These are phyloP conservation scores for Aspergillus spinulosporus DNA, from an alignment of 2,329 filamentous ascomycete genomes.

Conservation along the genomic window DNA sequence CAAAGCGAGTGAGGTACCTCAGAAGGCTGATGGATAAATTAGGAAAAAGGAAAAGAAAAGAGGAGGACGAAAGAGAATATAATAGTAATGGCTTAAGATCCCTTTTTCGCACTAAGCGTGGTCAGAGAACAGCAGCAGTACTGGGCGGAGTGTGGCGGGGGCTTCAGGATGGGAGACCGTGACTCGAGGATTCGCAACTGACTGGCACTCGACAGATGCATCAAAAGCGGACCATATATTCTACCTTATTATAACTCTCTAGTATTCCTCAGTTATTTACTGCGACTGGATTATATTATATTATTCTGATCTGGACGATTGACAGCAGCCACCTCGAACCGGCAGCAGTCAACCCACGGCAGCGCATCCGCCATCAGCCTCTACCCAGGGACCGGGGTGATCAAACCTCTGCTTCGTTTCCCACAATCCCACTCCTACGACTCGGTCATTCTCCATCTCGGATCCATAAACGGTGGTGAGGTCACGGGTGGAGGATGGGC, in stretches of 20 bases:
- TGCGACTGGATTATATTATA: background rate
- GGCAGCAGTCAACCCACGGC: slow-evolving; percentile 6
- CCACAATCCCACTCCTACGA: background rate
- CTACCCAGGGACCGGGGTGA: slow-evolving; percentile 2
- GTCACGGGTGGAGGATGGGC: slow-evolving; percentile 6
- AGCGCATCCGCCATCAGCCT: background rate
- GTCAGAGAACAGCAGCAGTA: slow-evolving; percentile 17
- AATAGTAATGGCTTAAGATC: slow-evolving; percentile 13
- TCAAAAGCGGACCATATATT: slow-evolving; percentile 6
- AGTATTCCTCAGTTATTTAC: slow-evolving; percentile 6
- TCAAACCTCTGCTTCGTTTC: background rate
- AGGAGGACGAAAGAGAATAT: slow-evolving; percentile 21
- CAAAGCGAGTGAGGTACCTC: slow-evolving; percentile 11
- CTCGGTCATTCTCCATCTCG: background rate
- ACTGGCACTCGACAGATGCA: slow-evolving; percentile 3
- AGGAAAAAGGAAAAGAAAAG: slow-evolving; percentile 16
- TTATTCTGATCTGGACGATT: slow-evolving; percentile 3
- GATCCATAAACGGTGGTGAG: slow-evolving; percentile 10
- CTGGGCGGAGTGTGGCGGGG: slow-evolving; percentile 25
- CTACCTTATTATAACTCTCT: background rate
- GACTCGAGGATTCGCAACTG: slow-evolving; percentile 1
- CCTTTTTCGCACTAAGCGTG: slow-evolving; percentile 21
- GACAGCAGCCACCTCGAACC: background rate
- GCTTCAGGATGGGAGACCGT: slow-evolving; percentile 9
- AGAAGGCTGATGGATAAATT: slow-evolving; percentile 15